These are phyloP conservation scores for Pharnaceum exiguum DNA, from an alignment of 148 eudicot genomes.

Conservation along the genomic window DNA sequence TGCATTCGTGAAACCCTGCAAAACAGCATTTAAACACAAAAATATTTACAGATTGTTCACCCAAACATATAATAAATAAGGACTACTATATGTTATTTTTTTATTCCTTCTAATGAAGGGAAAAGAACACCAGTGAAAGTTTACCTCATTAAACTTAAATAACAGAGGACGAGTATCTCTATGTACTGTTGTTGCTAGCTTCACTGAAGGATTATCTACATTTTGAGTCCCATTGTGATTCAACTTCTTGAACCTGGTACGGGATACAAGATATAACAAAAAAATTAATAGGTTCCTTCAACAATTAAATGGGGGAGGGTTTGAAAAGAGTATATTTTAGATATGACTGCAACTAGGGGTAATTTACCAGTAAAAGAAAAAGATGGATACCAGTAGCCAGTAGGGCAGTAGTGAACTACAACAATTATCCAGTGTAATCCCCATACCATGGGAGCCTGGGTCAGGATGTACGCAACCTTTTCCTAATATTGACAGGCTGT, in stretches of 20 bases:
- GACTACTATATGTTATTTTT: not conserved
- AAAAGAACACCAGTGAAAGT: not conserved
- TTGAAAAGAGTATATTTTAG: no score
- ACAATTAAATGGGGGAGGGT: no score
- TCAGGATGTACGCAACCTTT: no score
- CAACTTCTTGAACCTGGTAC: slow-evolving; percentile 64
- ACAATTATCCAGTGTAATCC: no score
- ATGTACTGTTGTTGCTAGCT: slow-evolving; percentile 38
- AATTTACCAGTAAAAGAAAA: no score
- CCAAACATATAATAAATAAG: not conserved
- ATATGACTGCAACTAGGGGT: no score
- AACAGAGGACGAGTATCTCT: slow-evolving; percentile 75
- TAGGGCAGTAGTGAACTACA: no score
- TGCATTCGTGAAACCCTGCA: slow-evolving; percentile 96
- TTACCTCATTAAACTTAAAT: slow-evolving; percentile 96
- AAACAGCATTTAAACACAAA: slow-evolving; percentile 3
- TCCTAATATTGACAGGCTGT: no score
- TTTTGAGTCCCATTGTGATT: slow-evolving; percentile 34
- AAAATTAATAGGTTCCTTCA: not conserved
- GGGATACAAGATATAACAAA: not conserved
- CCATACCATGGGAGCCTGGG: no score
- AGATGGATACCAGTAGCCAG: no score
- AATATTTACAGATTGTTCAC: not conserved
- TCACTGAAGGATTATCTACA: slow-evolving; percentile 29
- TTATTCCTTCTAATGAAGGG: not conserved